Evolutionary conservation across 257 asterid species (phyloP).

Genomic region (Prunella vulgaris): DNA sequence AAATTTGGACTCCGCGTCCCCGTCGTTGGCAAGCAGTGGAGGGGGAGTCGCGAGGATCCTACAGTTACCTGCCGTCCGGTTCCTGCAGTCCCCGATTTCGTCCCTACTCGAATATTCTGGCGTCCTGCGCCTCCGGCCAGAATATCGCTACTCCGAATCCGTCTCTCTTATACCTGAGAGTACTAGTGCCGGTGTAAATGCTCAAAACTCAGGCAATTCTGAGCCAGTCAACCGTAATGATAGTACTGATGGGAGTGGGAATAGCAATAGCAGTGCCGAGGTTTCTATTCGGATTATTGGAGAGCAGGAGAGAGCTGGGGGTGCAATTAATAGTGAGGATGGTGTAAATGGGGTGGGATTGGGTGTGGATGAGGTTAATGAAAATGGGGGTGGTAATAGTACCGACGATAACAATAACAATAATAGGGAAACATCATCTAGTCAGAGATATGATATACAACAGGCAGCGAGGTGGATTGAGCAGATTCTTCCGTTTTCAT

Average conservation of each 20-base stretch:
- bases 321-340: constrained; percentile 27
- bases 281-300: constrained; percentile 74
- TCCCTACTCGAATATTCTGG: constrained; percentile 73
- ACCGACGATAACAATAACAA: constrained; percentile 18
- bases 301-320: constrained; percentile 35
- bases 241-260: constrained; percentile 19
- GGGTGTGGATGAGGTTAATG: constrained; percentile 32
- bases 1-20: constrained; percentile 29
- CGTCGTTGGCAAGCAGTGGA: constrained; percentile 28
- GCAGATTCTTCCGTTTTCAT: constrained; percentile 82
- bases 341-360: constrained; percentile 34
- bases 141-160: constrained; percentile 44
- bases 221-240: constrained; percentile 20
- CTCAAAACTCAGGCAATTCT: constrained; percentile 13
- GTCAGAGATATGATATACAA: constrained; percentile 76
- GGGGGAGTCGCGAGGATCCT: constrained; percentile 28
- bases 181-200: constrained; percentile 4
- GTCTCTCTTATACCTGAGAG: constrained; percentile 32
- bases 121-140: constrained; percentile 49
- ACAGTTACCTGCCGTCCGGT: constrained; percentile 46
- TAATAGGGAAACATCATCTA: constrained; percentile 44
- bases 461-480: constrained; percentile 86
- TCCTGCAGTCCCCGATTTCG: constrained; percentile 43
- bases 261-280: constrained; percentile 43
- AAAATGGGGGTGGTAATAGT: constrained; percentile 16